Percentiles rank a stretch among this genome's conserved stretches.
Conservation (phyloP, 2,329 filamentous ascomycete species). For the Berkeleyomyces basicola region DNA sequence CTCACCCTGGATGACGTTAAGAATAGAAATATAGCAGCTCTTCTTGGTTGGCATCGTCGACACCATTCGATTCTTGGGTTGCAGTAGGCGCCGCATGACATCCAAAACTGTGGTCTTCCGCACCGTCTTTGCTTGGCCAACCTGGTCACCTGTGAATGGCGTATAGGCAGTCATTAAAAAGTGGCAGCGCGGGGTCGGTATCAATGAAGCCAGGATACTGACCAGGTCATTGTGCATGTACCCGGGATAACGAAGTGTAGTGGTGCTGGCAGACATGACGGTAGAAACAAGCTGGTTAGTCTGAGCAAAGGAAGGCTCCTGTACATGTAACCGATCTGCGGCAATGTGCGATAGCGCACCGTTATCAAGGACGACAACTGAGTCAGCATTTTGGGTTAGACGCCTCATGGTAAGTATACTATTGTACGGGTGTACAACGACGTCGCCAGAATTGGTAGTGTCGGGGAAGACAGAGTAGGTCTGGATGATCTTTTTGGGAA, state of each 20-base stretch:
- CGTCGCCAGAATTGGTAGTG: conserved; percentile 69
- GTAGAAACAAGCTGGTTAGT: conserved; percentile 95
- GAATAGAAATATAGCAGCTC: conserved; percentile 96
- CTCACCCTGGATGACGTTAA: conserved; percentile 98
- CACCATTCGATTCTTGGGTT: conserved; percentile 99
- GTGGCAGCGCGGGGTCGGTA: conserved; percentile 90
- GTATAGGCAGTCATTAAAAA: conserved; percentile 99
- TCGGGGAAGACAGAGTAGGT: conserved; percentile 98
- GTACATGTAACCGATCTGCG: conserved; percentile 82
- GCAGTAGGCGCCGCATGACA: conserved; percentile 86
- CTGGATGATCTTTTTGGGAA: conserved; percentile 97
- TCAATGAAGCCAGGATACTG: conserved; percentile 87
- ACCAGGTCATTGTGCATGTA: conserved; percentile 99
- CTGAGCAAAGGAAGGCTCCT: conserved; percentile 90
- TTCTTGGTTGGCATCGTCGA: conserved; percentile 89
- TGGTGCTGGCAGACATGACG: conserved; percentile 97
- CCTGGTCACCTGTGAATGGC: conserved; percentile 88
- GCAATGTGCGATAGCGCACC: conserved; percentile 86
- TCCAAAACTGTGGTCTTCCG: conserved; percentile 96
- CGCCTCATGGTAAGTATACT: conserved; percentile 82
- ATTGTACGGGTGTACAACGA: conserved; percentile 97
- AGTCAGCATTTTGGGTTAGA: conserved; percentile 90
- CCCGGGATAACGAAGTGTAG: conserved; percentile 86
- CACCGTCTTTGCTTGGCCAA: conserved; percentile 93
- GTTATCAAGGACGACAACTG: conserved; percentile 93